Conservation (phyloP, 2,329 filamentous ascomycete species). For the Dissoconium aciculare region DNA sequence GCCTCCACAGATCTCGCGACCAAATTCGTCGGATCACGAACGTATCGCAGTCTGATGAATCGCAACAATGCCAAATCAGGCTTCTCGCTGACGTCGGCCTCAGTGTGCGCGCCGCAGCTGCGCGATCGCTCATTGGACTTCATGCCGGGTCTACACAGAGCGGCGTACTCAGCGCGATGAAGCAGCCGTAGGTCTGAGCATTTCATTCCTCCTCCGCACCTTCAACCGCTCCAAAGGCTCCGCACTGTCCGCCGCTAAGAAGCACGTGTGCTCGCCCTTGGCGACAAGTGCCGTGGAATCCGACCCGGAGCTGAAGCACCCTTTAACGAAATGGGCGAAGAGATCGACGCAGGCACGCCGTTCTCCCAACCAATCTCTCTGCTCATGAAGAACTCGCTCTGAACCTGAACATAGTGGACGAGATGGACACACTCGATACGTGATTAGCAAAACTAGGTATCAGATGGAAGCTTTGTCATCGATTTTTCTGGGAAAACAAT, state of each 20-base stretch:
- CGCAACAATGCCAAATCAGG: neutral
- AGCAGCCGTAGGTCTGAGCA: neutral
- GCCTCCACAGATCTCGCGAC: neutral
- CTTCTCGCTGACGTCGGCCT: neutral
- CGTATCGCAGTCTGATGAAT: neutral
- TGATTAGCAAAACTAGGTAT: no score
- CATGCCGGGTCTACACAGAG: neutral
- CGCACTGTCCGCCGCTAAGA: neutral
- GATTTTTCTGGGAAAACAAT: no score
- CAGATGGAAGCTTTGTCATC: no score
- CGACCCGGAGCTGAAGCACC: slow-evolving; percentile 1
- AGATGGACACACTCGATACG: no score
- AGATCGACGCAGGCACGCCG: neutral
- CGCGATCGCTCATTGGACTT: slow-evolving; percentile 1
- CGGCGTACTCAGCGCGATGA: neutral
- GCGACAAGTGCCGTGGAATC: neutral
- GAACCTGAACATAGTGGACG: no score
- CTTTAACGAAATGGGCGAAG: neutral
- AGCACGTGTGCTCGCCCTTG: neutral
- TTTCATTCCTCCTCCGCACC: no score
- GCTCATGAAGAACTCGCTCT: neutral
- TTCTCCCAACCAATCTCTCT: neutral
- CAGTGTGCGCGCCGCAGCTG: neutral
- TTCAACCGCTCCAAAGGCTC: neutral
- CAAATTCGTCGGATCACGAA: slow-evolving; percentile 1